phyloP scores from a whole-genome alignment of 108 stramenopile genomes.

The Mediolabrus comicus region DNA sequence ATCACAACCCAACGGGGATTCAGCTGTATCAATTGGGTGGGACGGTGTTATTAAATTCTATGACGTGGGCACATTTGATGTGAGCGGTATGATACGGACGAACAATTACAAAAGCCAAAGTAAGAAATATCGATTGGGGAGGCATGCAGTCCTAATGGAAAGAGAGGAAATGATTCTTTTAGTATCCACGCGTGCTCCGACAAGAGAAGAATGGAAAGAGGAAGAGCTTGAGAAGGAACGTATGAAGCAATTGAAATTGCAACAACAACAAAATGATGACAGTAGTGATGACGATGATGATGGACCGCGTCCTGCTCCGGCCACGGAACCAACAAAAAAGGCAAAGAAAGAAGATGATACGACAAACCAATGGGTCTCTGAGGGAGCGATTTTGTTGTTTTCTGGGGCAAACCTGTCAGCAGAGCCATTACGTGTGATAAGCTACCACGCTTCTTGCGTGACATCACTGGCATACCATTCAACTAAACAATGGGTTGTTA shows the following conservation, averaged over 20 bases:
- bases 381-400: constrained; percentile 55
- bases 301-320: constrained; percentile 9
- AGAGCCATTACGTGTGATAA: constrained; percentile 57
- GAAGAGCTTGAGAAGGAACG: constrained; percentile 10
- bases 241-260: background rate
- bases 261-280: constrained; percentile 10
- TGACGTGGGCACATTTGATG: constrained; percentile 94
- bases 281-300: constrained; percentile 19
- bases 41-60: constrained; percentile 90
- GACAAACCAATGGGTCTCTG: constrained; percentile 10
- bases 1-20: constrained; percentile 71
- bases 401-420: constrained; percentile 46
- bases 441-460: constrained; percentile 82
- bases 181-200: constrained; percentile 28
- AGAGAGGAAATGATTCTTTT: constrained; percentile 34
- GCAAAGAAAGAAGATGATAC: constrained; percentile 6
- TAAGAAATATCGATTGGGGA: constrained; percentile 26
- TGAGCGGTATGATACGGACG: constrained; percentile 74
- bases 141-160: constrained; percentile 51
- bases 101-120: background rate
- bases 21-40: constrained; percentile 74
- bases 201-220: constrained; percentile 26
- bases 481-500: constrained; percentile 61
- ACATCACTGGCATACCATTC: constrained; percentile 71
- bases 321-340: constrained; percentile 5